A percentile compares a stretch with the other conserved stretches of the same genome.
Evolutionary conservation across 805 yeast species (phyloP).

Genomic region (Hanseniaspora vineae): DNA sequence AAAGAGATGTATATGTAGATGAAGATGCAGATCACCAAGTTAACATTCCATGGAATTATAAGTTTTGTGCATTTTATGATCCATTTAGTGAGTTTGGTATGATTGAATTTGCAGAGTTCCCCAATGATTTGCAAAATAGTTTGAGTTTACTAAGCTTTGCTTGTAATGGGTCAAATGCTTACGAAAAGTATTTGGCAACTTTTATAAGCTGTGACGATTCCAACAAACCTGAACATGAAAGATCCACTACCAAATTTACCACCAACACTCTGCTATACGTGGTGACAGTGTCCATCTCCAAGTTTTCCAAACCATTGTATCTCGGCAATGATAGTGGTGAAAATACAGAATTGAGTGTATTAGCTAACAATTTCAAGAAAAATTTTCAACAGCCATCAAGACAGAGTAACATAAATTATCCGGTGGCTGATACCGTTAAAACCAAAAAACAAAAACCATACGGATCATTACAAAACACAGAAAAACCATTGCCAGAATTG

Average conservation of each 20-base stretch:
- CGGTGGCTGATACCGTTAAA: neutral
- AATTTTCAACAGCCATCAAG: neutral
- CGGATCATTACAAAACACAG: neutral
- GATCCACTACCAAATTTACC: neutral
- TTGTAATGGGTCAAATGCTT: slow-evolving; percentile 1
- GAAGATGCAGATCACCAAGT: neutral
- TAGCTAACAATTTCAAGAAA: neutral
- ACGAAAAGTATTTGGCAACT: neutral
- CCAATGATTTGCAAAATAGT: neutral
- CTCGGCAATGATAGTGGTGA: neutral
- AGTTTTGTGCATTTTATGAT: slow-evolving; percentile 57
- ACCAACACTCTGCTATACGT: neutral
- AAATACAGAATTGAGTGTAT: neutral
- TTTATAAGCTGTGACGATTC: neutral
- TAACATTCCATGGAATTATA: slow-evolving; percentile 12
- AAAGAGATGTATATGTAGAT: slow-evolving; percentile 26
- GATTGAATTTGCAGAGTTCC: slow-evolving; percentile 22
- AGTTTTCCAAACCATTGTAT: neutral
- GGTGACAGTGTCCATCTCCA: neutral
- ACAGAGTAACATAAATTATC: neutral
- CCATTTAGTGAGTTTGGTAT: slow-evolving; percentile 65
- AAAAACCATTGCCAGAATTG: neutral
- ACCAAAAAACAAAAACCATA: neutral
- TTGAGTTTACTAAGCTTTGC: slow-evolving; percentile 11
- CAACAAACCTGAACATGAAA: neutral